Base-by-base conservation (phyloP, 139 green algal species). In the Chlorella sorokiniana region DNA sequence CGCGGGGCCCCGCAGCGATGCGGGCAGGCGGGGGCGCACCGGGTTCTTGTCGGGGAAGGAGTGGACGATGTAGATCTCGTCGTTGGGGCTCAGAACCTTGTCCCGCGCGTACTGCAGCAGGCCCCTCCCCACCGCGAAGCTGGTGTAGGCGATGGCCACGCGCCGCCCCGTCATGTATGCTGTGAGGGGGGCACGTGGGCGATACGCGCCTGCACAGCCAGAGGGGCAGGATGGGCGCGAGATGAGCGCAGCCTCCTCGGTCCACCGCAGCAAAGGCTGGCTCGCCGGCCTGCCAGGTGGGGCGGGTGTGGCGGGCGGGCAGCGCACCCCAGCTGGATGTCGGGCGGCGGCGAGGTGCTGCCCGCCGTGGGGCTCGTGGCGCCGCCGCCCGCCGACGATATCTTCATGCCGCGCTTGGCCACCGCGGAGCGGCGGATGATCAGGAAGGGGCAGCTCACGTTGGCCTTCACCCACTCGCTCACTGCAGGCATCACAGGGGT, bases 1-100 rank as follows among this genome's bases (percentile, higher is more conserved):
- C 56, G 9, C 25, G 23, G 1, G 23, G 56, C n/a, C n/a, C n/a
- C n/a, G n/a, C n/a, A n/a, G n/a, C n/a, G n/a, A n/a, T n/a, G 56
- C 16, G 31, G 31, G 61, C 61, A 42, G 10, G 52, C 64, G 4
- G 64, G 2, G 16, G 6, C 70, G n/a, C 74, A 74, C 72, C 37
- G 76, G 42, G 41, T 84, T 82, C 35, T 81, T 69, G 25, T 69
- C 48, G 23, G 82, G 4, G 74, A 79, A 84, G n/a, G 48, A 62
- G 74, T 90, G 86, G n/a, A 82, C 65, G 27, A 92, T 38, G 74
- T 83, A 88, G 9, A 92, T 73, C 11, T 86, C 78, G 69, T 92
- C 88, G 37, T 78, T 41, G n/a, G 44, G 54, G 10, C 31, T 67
- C 33, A 83, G 77, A 45, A 83, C 44, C 64, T 63, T 68, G 37